phyloP scores from a whole-genome alignment of 805 yeast species.

The Clavispora vitiphila region DNA sequence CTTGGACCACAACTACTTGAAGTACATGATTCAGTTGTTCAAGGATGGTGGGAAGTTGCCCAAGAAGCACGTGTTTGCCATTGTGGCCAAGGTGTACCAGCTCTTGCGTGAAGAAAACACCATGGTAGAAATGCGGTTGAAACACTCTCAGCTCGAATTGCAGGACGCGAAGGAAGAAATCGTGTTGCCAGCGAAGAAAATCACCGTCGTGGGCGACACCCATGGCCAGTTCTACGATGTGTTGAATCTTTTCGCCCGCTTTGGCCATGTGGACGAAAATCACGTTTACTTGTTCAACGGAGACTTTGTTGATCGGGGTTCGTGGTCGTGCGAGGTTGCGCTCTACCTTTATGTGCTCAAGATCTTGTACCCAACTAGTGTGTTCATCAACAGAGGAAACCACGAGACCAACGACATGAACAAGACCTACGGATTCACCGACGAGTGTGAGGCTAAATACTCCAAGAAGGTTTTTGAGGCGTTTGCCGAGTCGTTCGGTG shows the following conservation, averaged over 20 bases:
- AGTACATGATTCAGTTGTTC: constrained; percentile 64
- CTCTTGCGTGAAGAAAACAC: constrained; percentile 64
- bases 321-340: constrained; percentile 98
- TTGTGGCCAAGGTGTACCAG: constrained; percentile 65
- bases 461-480: constrained; percentile 72
- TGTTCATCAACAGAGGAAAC: constrained; percentile 87
- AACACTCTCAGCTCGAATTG: constrained; percentile 22
- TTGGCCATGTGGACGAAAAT: constrained; percentile 60
- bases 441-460: constrained; percentile 90
- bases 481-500: constrained; percentile 80
- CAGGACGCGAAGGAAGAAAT: not conserved
- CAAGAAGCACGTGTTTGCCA: constrained; percentile 77
- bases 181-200: constrained; percentile 23
- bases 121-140: constrained; percentile 61
- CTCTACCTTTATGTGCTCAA: constrained; percentile 72
- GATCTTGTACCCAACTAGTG: constrained; percentile 61
- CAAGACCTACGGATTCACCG: constrained; percentile 92
- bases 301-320: constrained; percentile 96
- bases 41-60: constrained; percentile 70
- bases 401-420: constrained; percentile 98
- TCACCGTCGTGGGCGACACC: constrained; percentile 95
- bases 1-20: constrained; percentile 52
- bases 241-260: constrained; percentile 66
- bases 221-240: constrained; percentile 96
- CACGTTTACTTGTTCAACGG: constrained; percentile 91